Evolutionary conservation across 169 alveolate species (phyloP), one percentile per base, ranked within the genome.

Genomic region (Plasmodium malariae): DNA sequence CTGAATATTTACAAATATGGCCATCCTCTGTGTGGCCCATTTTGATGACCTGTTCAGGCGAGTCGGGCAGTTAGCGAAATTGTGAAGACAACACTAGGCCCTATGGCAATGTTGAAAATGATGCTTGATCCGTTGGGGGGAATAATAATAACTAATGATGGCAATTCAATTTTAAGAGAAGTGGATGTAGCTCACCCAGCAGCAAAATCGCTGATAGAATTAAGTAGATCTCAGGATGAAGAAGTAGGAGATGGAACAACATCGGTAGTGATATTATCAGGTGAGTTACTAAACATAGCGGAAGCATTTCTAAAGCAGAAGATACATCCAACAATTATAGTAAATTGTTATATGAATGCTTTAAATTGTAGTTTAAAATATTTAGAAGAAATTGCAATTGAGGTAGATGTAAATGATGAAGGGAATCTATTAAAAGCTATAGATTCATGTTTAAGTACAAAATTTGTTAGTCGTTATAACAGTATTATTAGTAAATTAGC

Each of bases 221-320:
- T 98, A 59, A 96, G 99, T 34, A 94, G 99, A 60, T 96, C 99
- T 2, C 98, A 97, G 93, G 99, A 98, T 92, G 99, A 98, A 93
- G 99, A 98, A 90, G 99, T 98, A 2, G 99, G 99, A 21, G 99
- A 98, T 93, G 99, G 99, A 1, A 98, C 98, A 14, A 98, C 99
- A 30, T 96, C 99, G 30, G 99, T 98, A 57, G 99, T 98, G 43
- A 98, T 98, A 21, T 94, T 98, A 40, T 98, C 99, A 54, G 99
- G 99, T 2, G 99, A 98, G 94, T 92, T 98, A 92, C 92, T 98
- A 86, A 96, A 96, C 57, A 98, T 97, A 24, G 98, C 99, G 30
- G 99, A 97, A 95, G 97, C 98, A 7, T 97, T 98, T 93, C 91
- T 98, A 21, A 97, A 97, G 87, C 68, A 76, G 86, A 98, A 98